These are phyloP conservation scores for Purpureocillium takamizusanense DNA, from an alignment of 2,329 filamentous ascomycete genomes.

Conservation along the genomic window DNA sequence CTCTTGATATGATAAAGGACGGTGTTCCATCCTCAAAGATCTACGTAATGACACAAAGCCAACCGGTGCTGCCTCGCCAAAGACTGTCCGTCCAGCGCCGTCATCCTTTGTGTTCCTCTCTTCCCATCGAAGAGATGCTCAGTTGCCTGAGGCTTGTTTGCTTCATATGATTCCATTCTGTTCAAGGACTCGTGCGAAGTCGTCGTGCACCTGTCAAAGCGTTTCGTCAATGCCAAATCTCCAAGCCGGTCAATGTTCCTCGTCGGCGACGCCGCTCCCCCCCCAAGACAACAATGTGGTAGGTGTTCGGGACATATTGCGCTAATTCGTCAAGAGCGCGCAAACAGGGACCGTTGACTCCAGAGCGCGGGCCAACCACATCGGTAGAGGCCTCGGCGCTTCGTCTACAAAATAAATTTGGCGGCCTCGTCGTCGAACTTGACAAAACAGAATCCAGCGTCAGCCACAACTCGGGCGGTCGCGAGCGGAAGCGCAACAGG, in stretches of 20 bases:
- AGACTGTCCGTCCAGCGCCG: conserved; percentile 11
- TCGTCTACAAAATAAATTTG: conserved; percentile 71
- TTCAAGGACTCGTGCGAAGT: conserved; percentile 10
- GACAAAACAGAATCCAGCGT: conserved; percentile 13
- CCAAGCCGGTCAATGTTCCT: not conserved
- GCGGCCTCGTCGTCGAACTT: conserved; percentile 87
- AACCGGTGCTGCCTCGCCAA: conserved; percentile 14
- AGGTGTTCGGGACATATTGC: too few relatives aligned
- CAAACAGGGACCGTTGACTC: too few relatives aligned
- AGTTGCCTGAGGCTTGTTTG: conserved; percentile 11
- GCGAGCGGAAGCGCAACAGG: conserved; percentile 9
- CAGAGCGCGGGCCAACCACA: too few relatives aligned
- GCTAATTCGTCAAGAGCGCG: too few relatives aligned
- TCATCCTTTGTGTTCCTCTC: conserved; percentile 17
- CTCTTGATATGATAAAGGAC: conserved; percentile 33
- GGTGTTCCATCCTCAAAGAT: conserved; percentile 37
- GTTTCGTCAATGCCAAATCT: not conserved
- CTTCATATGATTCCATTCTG: conserved; percentile 3
- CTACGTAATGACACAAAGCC: conserved; percentile 28
- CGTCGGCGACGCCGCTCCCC: too few relatives aligned
- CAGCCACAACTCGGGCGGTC: conserved; percentile 16
- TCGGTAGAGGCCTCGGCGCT: too few relatives aligned
- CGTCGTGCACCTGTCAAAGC: not conserved
- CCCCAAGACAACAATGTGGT: too few relatives aligned
- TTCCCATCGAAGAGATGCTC: conserved; percentile 24